phyloP scores from a whole-genome alignment of 2,329 filamentous ascomycete species.

The Ceratocystis alfenasii region DNA sequence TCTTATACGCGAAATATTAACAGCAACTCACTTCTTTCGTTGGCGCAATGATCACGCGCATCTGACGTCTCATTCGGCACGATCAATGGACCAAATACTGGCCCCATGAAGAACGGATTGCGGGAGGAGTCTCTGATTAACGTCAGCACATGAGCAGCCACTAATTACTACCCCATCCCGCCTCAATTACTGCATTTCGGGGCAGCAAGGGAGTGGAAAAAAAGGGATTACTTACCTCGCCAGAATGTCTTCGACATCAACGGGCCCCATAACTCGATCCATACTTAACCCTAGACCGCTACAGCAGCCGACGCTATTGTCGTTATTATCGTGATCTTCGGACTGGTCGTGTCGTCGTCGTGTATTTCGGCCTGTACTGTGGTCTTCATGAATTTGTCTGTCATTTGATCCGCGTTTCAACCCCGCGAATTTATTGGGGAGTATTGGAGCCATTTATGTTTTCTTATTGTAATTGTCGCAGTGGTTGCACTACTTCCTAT shows the following conservation, averaged over 20 bases:
- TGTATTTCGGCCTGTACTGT: not conserved
- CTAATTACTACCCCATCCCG: too few species aligned
- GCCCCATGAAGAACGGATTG: conserved; percentile 44
- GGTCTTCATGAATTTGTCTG: not conserved
- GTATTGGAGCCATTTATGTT: not conserved
- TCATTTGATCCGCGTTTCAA: conserved; percentile 4
- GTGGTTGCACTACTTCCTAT: not conserved
- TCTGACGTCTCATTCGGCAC: conserved; percentile 66
- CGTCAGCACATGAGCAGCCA: not conserved
- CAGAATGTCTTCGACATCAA: conserved; percentile 13
- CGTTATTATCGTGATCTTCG: not conserved
- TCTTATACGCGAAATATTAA: not conserved
- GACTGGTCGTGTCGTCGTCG: not conserved
- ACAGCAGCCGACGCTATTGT: not conserved
- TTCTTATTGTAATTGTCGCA: not conserved
- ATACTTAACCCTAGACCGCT: not conserved
- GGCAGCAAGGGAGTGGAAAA: not conserved
- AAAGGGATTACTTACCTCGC: conserved; percentile 10
- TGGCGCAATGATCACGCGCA: conserved; percentile 66
- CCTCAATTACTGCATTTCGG: too few species aligned
- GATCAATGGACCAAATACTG: conserved; percentile 53
- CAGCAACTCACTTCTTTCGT: conserved; percentile 50
- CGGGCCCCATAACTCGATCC: conserved; percentile 3
- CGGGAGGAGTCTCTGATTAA: not conserved
- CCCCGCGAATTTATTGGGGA: not conserved